Evolutionary conservation across 2,329 filamentous ascomycete species (phyloP), one percentile per base, ranked within the genome.

Genomic region (Ophiostoma himal-ulmi): DNA sequence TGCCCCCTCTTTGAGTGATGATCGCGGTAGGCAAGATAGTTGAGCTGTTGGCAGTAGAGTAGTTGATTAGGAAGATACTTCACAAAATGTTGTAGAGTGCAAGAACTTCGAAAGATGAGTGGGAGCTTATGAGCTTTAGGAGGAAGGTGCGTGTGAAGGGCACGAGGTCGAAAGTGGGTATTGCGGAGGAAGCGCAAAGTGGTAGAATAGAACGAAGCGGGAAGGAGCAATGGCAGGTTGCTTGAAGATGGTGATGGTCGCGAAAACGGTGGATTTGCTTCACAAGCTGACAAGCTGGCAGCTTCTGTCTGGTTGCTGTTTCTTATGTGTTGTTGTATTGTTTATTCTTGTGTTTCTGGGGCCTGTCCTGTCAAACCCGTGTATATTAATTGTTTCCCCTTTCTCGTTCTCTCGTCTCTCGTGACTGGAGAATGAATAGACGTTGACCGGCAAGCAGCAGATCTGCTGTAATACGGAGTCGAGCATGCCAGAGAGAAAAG

Each of bases 341-440:
- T 64, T 64, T 36, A n/a, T 62, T 64, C 6, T 20, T 22, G 11
- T 41, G 36, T 65, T 26, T 39, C 8, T 20, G 30, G 20, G 34
- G 36, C 34, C 36, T 39, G 17, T 65, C 20, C 36, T 39, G 60
- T 62, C n/a, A 22, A 52, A 13, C 57, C 57, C 30, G 30, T n/a
- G 30, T 60, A 37, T 37, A 11, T n/a, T n/a, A n/a, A n/a, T 64
- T 41, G 62, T 5, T 41, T 65, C 62, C 62, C 62, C 36, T 65
- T 62, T 62, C 57, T 62, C 8, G 22, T 10, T 14, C 52, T 17
- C 57, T 36, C 20, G 17, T 64, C 11, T 30, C 5, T 7, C 60
- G 60, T 64, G 68, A n/a, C 68, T 62, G 57, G 57, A 69, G 68
- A 67, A 44, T 67, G 65, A 67, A 67, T 41, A 67, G 52, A 71